A percentile compares a stretch with the other conserved stretches of the same genome.
Conservation (phyloP, 129 eudicot genomes). For the Rutidosis leptorrhynchoides region DNA sequence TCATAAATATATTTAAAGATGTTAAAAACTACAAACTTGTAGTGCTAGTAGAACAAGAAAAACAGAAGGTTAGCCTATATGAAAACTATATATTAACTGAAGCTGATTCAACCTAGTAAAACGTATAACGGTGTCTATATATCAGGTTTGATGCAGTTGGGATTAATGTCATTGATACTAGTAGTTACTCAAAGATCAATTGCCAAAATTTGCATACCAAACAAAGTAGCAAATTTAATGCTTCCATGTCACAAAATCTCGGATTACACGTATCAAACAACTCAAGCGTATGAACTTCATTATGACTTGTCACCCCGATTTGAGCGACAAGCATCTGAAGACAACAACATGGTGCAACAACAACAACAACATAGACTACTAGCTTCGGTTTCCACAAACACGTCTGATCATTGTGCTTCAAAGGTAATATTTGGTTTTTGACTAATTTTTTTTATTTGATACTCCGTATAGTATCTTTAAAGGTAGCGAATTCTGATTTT, state of each 20-base stretch:
- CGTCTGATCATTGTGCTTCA: conserved; percentile 32
- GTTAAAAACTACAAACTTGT: too few species aligned
- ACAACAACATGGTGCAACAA: conserved; percentile 12
- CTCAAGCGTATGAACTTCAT: conserved; percentile 25
- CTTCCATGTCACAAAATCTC: conserved; percentile 46
- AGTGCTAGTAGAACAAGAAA: not conserved
- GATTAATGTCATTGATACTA: conserved; percentile 43
- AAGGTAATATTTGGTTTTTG: conserved; percentile 21
- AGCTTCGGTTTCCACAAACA: conserved; percentile 24
- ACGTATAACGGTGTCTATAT: not conserved
- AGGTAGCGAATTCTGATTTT: not conserved
- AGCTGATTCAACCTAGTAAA: not conserved
- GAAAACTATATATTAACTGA: not conserved
- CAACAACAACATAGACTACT: conserved; percentile 23
- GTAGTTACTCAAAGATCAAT: conserved; percentile 35
- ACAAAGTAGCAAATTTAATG: conserved; percentile 41
- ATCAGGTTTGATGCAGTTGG: conserved; percentile 48
- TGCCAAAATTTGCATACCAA: conserved; percentile 43
- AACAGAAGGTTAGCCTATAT: not conserved
- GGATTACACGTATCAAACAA: conserved; percentile 7
- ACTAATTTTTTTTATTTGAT: not conserved
- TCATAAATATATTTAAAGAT: too few species aligned
- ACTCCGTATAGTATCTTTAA: not conserved
- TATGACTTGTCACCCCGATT: conserved; percentile 16
- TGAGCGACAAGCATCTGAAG: conserved; percentile 5